Evolutionary conservation across 2,329 filamentous ascomycete genomes (phyloP), one percentile per base, ranked within the genome.

Genomic region (Coniochaeta sp.): DNA sequence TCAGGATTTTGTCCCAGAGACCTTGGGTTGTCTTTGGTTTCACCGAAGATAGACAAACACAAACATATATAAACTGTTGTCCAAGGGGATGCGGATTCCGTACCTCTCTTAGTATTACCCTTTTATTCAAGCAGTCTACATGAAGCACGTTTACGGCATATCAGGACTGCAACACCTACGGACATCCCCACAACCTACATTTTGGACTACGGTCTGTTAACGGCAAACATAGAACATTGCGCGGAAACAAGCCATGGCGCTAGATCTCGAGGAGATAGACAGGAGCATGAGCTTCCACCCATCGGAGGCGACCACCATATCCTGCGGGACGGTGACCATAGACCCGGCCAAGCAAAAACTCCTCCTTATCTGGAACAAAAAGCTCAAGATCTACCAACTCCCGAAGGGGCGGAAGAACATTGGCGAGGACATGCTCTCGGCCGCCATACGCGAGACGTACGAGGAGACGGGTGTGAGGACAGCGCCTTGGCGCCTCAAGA

Each of bases 331-430:
- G 22, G 76, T 81, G 44, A 76, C 76, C 11, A 68, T 81, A 59
- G 74, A 79, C 65, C 69, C 71, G 5, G 58, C 59, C 1, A 65
- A 67, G 3, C 69, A 69, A 31, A 73, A 72, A 59, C 70, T 81
- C 6, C 69, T 80, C 33, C 67, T 79, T 40, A 68, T 81, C 22
- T 76, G 71, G 66, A 79, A 81, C 67, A 71, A 68, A 28, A 70
- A 70, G 52, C 73, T 76, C 61, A 69, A 71, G 19, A 75, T 79
- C 62, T 76, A 71, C 65, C 77, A 80, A 67, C 71, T 81, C 7
- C 78, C 78, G 57, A 80, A 81, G 65, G 78, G 79, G 55, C 73
- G 77, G 62, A 79, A 79, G 66, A 76, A 80, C 65, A 75, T 81
- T 50, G 73, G 71, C 59, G 78, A 81, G 63, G 71, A 71, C 62